Evolutionary conservation across 768 basidiomycete species (phyloP).

Genomic region (Russula abietina): DNA sequence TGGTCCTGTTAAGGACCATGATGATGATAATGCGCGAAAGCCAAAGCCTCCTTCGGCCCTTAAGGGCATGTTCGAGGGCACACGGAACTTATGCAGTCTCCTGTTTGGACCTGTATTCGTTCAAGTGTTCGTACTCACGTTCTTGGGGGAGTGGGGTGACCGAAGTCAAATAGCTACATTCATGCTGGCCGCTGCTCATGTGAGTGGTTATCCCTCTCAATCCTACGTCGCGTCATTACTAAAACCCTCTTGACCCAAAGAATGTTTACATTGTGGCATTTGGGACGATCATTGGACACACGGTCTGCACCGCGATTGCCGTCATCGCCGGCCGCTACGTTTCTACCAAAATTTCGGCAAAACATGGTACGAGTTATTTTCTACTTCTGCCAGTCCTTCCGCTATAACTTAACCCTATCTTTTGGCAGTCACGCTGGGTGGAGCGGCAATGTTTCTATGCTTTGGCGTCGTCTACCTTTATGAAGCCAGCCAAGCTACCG

Average conservation of each 20-base stretch:
- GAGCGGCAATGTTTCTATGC: slow-evolving; percentile 21
- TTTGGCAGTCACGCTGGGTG: slow-evolving; percentile 22
- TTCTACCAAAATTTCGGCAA: slow-evolving; percentile 91
- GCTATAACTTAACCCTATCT: background rate
- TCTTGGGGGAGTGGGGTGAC: slow-evolving; percentile 99
- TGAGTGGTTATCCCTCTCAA: slow-evolving; percentile 30
- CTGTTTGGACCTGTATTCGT: slow-evolving; percentile 91
- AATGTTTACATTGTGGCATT: slow-evolving; percentile 87
- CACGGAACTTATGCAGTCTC: slow-evolving; percentile 75
- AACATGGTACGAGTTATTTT: slow-evolving; percentile 59
- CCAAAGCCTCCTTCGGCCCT: slow-evolving; percentile 23
- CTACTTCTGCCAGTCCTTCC: background rate
- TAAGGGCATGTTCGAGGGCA: slow-evolving; percentile 47
- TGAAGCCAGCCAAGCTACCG: slow-evolving; percentile 15
- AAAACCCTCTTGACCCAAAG: slow-evolving; percentile 36
- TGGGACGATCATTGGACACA: slow-evolving; percentile 87
- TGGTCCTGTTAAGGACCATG: slow-evolving; percentile 17
- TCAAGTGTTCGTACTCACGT: slow-evolving; percentile 90
- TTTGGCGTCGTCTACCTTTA: slow-evolving; percentile 24
- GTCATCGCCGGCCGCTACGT: slow-evolving; percentile 91
- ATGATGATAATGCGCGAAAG: slow-evolving; percentile 23
- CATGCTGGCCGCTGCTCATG: slow-evolving; percentile 91
- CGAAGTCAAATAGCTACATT: slow-evolving; percentile 96
- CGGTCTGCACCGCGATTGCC: slow-evolving; percentile 79
- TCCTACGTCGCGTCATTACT: slow-evolving; percentile 8